Conservation (phyloP, 495 filamentous ascomycete species). For the Hypoxylon fragiforme region DNA sequence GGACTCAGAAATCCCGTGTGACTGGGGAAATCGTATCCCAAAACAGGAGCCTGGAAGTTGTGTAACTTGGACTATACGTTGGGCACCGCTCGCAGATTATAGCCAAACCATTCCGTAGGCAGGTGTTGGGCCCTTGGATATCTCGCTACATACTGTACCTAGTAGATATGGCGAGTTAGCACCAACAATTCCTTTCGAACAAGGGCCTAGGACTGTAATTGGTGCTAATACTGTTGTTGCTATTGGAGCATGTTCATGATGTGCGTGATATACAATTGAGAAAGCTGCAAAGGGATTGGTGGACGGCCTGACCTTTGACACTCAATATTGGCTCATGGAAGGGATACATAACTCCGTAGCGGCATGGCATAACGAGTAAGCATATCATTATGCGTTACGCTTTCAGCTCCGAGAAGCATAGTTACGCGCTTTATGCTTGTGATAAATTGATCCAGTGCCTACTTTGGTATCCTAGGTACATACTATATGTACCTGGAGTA, state of each 20-base stretch:
- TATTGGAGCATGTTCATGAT: not conserved
- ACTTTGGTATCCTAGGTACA: too few species aligned
- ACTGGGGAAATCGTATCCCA: slow-evolving; percentile 10
- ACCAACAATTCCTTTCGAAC: not conserved
- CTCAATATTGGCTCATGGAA: not conserved
- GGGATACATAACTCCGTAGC: slow-evolving; percentile 2
- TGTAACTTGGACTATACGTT: slow-evolving; percentile 20
- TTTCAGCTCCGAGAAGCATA: not conserved
- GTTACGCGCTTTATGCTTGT: too few species aligned
- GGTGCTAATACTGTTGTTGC: not conserved
- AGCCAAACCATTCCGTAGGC: too few species aligned
- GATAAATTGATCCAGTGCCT: too few species aligned
- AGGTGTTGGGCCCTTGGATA: slow-evolving; percentile 15
- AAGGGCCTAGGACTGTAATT: not conserved
- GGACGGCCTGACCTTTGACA: not conserved
- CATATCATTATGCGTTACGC: slow-evolving; percentile 2
- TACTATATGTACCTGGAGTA: too few species aligned
- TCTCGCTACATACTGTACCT: not conserved
- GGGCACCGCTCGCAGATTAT: slow-evolving; percentile 28
- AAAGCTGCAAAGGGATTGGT: not conserved
- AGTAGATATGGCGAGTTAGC: not conserved
- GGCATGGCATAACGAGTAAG: not conserved
- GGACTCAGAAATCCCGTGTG: slow-evolving; percentile 27
- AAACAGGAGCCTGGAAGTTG: slow-evolving; percentile 16
- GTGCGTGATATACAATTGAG: slow-evolving; percentile 6